Percentiles rank a stretch among this genome's conserved stretches.
phyloP scores from a whole-genome alignment of 108 stramenopile species.

The Fistulifera solaris region DNA sequence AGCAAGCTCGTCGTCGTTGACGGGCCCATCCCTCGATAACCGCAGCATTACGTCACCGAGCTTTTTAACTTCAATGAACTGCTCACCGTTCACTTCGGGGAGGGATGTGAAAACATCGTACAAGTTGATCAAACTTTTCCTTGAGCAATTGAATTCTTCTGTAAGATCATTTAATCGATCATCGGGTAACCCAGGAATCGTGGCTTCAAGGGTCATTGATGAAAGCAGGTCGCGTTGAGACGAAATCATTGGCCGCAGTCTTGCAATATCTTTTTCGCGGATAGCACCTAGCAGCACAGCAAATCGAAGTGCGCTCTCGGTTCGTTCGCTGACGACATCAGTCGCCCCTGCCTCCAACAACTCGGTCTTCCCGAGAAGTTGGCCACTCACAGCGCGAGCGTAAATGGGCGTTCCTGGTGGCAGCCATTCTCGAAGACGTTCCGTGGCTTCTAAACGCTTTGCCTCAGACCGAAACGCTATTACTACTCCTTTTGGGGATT shows the following conservation, averaged over 20 bases:
- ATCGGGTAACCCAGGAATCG: slow-evolving; percentile 5
- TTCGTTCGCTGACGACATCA: slow-evolving; percentile 27
- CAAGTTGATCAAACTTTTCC: not conserved
- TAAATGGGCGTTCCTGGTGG: slow-evolving; percentile 40
- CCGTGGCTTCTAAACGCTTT: slow-evolving; percentile 22
- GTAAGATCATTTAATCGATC: not conserved
- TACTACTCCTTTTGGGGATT: slow-evolving; percentile 44
- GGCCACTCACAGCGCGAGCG: slow-evolving; percentile 30
- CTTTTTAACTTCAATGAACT: not conserved
- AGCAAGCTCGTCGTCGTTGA: not conserved
- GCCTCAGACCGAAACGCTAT: slow-evolving; percentile 36
- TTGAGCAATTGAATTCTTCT: slow-evolving; percentile 4
- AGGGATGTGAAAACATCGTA: slow-evolving; percentile 4
- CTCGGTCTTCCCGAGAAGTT: slow-evolving; percentile 22
- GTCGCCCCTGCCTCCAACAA: slow-evolving; percentile 42
- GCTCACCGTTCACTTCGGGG: slow-evolving; percentile 1
- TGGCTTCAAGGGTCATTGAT: not conserved
- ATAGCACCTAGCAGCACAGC: slow-evolving; percentile 17
- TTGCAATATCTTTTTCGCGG: not conserved
- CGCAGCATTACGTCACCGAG: slow-evolving; percentile 4
- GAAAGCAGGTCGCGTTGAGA: not conserved
- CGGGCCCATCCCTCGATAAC: not conserved
- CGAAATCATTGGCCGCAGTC: not conserved
- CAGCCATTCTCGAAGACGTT: slow-evolving; percentile 30
- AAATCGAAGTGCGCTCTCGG: slow-evolving; percentile 24